A percentile compares a stretch with the other conserved stretches of the same genome.
Evolutionary conservation across 2,329 filamentous ascomycete genomes (phyloP).

Genomic region (Ophioceras dolichostomum): DNA sequence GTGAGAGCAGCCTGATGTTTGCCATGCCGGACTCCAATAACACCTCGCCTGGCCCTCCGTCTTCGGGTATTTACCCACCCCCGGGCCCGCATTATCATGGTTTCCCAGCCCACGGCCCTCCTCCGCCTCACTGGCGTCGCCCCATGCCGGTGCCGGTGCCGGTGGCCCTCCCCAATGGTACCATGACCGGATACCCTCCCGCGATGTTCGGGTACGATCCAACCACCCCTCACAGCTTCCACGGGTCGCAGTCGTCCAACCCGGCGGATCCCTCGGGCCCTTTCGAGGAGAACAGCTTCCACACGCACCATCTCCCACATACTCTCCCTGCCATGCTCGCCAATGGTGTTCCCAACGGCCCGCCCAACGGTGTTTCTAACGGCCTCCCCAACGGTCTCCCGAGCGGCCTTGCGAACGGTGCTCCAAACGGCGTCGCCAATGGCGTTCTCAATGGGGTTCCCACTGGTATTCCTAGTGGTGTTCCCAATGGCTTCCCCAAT

Average conservation of each 20-base stretch:
- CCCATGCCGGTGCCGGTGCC: too few relatives aligned
- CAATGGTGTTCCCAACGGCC: slow-evolving; percentile 2
- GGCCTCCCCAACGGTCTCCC: not conserved
- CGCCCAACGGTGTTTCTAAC: too few relatives aligned
- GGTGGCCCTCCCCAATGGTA: slow-evolving; percentile 6
- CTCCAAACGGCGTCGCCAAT: too few relatives aligned
- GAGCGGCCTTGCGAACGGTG: too few relatives aligned
- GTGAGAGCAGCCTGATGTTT: slow-evolving; percentile 44
- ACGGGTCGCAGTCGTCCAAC: slow-evolving; percentile 45
- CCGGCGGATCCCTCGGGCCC: slow-evolving; percentile 10
- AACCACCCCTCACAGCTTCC: slow-evolving; percentile 47
- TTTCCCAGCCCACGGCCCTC: too few relatives aligned
- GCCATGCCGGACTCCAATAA: slow-evolving; percentile 41
- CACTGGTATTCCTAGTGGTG: too few relatives aligned
- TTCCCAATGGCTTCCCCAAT: too few relatives aligned
- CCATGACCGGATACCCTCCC: slow-evolving; percentile 10
- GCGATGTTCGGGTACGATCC: slow-evolving; percentile 33
- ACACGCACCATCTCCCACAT: not conserved
- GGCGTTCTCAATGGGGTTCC: too few relatives aligned
- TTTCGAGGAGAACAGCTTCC: slow-evolving; percentile 1
- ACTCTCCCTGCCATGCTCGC: slow-evolving; percentile 7
- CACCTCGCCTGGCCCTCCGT: slow-evolving; percentile 42
- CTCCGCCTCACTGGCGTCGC: too few relatives aligned
- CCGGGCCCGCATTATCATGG: too few relatives aligned
- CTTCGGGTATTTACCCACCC: slow-evolving; percentile 33